phyloP scores from a whole-genome alignment of 306 rosid genomes.

The Corylus avellana region DNA sequence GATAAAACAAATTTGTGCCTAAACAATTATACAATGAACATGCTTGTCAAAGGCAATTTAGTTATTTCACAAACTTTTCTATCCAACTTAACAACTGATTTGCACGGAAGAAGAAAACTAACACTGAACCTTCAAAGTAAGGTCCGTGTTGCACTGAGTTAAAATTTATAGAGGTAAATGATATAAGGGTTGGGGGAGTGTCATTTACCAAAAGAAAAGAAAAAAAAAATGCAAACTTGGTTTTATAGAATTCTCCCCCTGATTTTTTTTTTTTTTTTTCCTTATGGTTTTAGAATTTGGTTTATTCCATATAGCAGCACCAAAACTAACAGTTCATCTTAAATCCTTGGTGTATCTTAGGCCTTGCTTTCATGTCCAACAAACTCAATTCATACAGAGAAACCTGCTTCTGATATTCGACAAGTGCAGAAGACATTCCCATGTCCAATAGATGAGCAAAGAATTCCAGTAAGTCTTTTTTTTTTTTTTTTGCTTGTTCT shows the following conservation, averaged over 20 bases:
- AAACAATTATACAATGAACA: too few relatives aligned
- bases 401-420: conserved; percentile 8
- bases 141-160: too few relatives aligned
- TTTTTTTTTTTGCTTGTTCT: background rate
- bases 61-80: too few relatives aligned
- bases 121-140: too few relatives aligned
- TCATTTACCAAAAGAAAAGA: too few relatives aligned
- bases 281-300: background rate
- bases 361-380: conserved; percentile 21
- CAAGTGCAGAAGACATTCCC: conserved; percentile 15
- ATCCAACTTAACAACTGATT: too few relatives aligned
- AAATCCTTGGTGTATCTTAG: background rate
- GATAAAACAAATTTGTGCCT: too few relatives aligned
- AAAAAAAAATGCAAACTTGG: background rate
- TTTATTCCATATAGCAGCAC: background rate
- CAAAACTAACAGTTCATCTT: background rate
- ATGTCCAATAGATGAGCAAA: conserved; percentile 15
- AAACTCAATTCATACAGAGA: conserved; percentile 23
- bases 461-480: background rate
- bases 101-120: too few relatives aligned
- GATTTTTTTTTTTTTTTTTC: background rate
- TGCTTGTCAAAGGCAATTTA: too few relatives aligned
- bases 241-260: background rate
- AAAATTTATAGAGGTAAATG: too few relatives aligned
- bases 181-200: too few relatives aligned